A percentile compares a stretch with the other conserved stretches of the same genome.
Conservation (phyloP, 371 early-diverging fungal species). For the Apophysomyces variabilis region DNA sequence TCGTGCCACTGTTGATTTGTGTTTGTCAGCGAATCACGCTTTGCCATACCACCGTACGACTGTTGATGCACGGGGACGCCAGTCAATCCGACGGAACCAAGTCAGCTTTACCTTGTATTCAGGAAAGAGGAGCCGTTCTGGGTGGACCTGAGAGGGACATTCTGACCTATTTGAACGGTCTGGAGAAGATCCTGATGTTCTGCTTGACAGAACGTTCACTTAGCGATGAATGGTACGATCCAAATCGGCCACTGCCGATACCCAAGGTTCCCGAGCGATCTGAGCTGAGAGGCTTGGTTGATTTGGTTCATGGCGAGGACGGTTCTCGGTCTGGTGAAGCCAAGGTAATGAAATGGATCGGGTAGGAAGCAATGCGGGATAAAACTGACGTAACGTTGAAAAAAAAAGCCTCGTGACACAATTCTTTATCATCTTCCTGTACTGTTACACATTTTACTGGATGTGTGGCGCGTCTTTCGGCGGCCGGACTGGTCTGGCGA, state of each 20-base stretch:
- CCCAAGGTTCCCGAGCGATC: slow-evolving; percentile 34
- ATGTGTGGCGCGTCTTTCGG: slow-evolving; percentile 60
- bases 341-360: slow-evolving; percentile 23
- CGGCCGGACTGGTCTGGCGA: slow-evolving; percentile 32
- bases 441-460: slow-evolving; percentile 53
- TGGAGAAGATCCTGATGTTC: slow-evolving; percentile 68
- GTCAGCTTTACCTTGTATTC: slow-evolving; percentile 19
- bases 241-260: slow-evolving; percentile 8
- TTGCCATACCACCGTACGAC: slow-evolving; percentile 44
- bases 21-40: slow-evolving; percentile 66
- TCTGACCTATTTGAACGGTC: slow-evolving; percentile 61
- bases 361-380: background rate
- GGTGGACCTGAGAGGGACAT: slow-evolving; percentile 57
- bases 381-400: slow-evolving; percentile 1
- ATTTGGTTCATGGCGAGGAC: slow-evolving; percentile 33
- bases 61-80: slow-evolving; percentile 40
- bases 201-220: slow-evolving; percentile 57
- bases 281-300: slow-evolving; percentile 34
- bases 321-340: slow-evolving; percentile 28
- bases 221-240: slow-evolving; percentile 40
- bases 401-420: slow-evolving; percentile 47
- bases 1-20: slow-evolving; percentile 67
- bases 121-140: slow-evolving; percentile 23
- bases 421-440: slow-evolving; percentile 59
- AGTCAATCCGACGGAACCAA: background rate